phyloP scores from a whole-genome alignment of 768 basidiomycete species.

The Lepiota brunneoincarnata region DNA sequence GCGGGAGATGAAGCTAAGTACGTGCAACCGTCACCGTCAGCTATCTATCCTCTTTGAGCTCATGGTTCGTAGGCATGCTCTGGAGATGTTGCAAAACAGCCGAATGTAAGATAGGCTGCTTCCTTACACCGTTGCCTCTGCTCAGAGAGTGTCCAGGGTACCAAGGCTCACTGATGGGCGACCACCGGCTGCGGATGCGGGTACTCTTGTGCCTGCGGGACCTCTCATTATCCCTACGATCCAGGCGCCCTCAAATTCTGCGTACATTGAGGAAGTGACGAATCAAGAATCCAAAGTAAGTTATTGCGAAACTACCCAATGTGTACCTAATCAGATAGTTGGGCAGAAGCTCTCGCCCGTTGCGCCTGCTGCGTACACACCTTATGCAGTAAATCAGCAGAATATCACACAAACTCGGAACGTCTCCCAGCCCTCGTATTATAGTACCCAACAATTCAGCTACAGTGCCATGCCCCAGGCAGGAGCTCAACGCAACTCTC shows the following conservation, averaged over 20 bases:
- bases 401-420: neutral
- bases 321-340: neutral
- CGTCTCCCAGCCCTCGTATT: neutral
- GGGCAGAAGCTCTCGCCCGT: neutral
- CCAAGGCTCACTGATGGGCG: constrained; percentile 1
- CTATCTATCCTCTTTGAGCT: neutral
- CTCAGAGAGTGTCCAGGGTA: neutral
- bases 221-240: neutral
- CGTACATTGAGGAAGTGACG: constrained; percentile 8
- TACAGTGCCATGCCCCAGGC: neutral
- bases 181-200: neutral
- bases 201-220: neutral
- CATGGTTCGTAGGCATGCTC: constrained; percentile 1
- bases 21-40: neutral
- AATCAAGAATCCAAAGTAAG: constrained; percentile 19
- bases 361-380: neutral
- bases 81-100: neutral
- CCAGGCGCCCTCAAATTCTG: neutral
- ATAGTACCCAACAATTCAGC: neutral
- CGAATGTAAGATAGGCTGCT: neutral
- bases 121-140: neutral
- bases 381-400: neutral
- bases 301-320: neutral
- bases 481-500: neutral
- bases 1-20: constrained; percentile 47